Conservation (phyloP, 2,329 filamentous ascomycete species). For the Aulographum hederae region DNA sequence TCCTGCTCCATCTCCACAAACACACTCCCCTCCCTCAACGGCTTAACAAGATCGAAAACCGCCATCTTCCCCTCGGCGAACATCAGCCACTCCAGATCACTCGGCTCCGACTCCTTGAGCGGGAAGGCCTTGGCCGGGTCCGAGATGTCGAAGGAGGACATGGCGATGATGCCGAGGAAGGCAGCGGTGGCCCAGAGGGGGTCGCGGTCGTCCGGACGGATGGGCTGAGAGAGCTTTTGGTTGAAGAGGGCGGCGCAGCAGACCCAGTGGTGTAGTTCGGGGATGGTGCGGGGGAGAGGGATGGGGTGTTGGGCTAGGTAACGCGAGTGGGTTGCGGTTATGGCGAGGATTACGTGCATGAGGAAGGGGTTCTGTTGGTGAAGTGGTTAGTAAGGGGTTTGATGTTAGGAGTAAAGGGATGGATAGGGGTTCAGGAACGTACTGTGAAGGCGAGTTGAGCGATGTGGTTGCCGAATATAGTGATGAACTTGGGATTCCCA, state of each 20-base stretch:
- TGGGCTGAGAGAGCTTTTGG: slow-evolving; percentile 18
- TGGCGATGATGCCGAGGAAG: slow-evolving; percentile 27
- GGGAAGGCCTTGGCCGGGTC: slow-evolving; percentile 36
- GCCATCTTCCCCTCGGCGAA: slow-evolving; percentile 37
- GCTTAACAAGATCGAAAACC: slow-evolving; percentile 33
- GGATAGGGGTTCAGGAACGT: no score
- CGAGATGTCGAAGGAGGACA: slow-evolving; percentile 25
- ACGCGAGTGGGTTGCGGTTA: slow-evolving; percentile 36
- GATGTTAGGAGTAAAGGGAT: neutral
- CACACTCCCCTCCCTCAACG: slow-evolving; percentile 26
- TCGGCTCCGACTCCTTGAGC: slow-evolving; percentile 21
- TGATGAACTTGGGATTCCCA: no score
- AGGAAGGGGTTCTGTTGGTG: slow-evolving; percentile 29
- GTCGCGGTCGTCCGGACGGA: slow-evolving; percentile 24
- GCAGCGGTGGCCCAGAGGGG: slow-evolving; percentile 27
- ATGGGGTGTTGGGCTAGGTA: slow-evolving; percentile 13
- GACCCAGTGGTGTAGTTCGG: slow-evolving; percentile 29
- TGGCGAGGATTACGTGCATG: slow-evolving; percentile 33
- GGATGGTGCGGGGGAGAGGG: slow-evolving; percentile 9
- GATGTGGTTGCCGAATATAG: no score
- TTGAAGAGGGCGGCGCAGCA: slow-evolving; percentile 31
- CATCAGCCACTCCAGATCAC: slow-evolving; percentile 39
- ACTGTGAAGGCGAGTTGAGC: no score
- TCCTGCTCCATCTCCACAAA: slow-evolving; percentile 17
- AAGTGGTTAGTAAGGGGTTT: neutral